A percentile compares a stretch with the other conserved stretches of the same genome.
Evolutionary conservation across 2,329 filamentous ascomycete genomes (phyloP).

Genomic region (Biscogniauxia mediterranea): DNA sequence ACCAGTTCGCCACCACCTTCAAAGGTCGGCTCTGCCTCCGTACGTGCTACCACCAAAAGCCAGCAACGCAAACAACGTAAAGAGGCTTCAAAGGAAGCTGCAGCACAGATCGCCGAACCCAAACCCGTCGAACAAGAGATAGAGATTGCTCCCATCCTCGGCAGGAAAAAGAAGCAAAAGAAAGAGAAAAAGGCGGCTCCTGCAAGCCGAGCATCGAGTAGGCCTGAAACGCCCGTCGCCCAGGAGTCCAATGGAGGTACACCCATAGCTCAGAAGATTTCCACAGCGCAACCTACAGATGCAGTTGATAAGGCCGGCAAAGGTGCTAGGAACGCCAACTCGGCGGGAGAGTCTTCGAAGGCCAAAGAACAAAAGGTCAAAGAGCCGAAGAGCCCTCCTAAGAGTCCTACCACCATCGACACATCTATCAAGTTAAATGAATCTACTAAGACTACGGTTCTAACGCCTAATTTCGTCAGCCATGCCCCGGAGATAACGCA

Average conservation of each 20-base stretch:
- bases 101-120: slow-evolving; percentile 50
- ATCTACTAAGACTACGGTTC: slow-evolving; percentile 35
- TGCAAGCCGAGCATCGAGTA: slow-evolving; percentile 23
- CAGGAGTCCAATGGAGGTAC: slow-evolving; percentile 33
- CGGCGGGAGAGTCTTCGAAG: slow-evolving; percentile 21
- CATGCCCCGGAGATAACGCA: slow-evolving; percentile 26
- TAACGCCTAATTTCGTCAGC: slow-evolving; percentile 35
- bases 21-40: slow-evolving; percentile 66
- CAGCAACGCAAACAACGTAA: slow-evolving; percentile 75
- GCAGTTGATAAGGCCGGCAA: slow-evolving; percentile 22
- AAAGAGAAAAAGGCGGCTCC: slow-evolving; percentile 58
- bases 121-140: slow-evolving; percentile 51
- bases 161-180: slow-evolving; percentile 83
- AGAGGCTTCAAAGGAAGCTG: slow-evolving; percentile 64
- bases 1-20: slow-evolving; percentile 68
- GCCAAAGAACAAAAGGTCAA: slow-evolving; percentile 24
- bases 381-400: slow-evolving; percentile 26
- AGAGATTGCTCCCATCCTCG: slow-evolving; percentile 69
- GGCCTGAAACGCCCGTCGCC: slow-evolving; percentile 31
- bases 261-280: slow-evolving; percentile 23
- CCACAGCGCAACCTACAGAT: slow-evolving; percentile 19
- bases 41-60: slow-evolving; percentile 71
- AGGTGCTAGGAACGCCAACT: slow-evolving; percentile 14
- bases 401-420: slow-evolving; percentile 29
- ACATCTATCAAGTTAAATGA: slow-evolving; percentile 34